phyloP scores from a whole-genome alignment of 1,284 basidiomycete species.

The Fomitiporia mediterranea region DNA sequence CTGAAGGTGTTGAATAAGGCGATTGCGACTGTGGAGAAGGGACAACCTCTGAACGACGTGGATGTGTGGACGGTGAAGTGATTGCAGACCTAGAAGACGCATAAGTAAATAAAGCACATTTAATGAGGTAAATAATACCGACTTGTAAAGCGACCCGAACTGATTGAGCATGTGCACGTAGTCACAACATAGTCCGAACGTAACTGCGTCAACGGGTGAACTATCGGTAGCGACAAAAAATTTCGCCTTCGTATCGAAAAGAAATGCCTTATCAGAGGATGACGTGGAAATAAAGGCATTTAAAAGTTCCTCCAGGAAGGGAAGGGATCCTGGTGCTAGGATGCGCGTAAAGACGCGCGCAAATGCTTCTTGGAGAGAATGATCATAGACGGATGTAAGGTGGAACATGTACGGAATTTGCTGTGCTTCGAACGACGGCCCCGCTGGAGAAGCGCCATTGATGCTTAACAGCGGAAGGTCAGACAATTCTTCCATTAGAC shows the following conservation, averaged over 20 bases:
- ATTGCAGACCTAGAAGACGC: conserved; percentile 12
- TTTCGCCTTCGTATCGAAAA: conserved; percentile 85
- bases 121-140: conserved; percentile 23
- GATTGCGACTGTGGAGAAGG: not conserved
- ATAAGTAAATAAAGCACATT: not conserved
- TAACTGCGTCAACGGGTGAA: conserved; percentile 86
- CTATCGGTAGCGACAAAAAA: conserved; percentile 92
- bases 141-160: conserved; percentile 85
- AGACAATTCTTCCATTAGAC: conserved; percentile 75
- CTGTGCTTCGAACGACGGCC: conserved; percentile 42
- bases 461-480: conserved; percentile 49
- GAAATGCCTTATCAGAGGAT: conserved; percentile 86
- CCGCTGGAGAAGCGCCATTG: conserved; percentile 18
- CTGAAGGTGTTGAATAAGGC: not conserved
- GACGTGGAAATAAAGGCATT: conserved; percentile 86
- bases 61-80: conserved; percentile 14
- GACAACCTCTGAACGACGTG: conserved; percentile 4
- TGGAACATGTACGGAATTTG: conserved; percentile 72
- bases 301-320: conserved; percentile 73
- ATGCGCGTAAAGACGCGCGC: conserved; percentile 70
- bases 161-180: conserved; percentile 86
- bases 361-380: conserved; percentile 84
- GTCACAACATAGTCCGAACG: conserved; percentile 86
- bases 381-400: conserved; percentile 87
- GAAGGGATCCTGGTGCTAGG: conserved; percentile 58